Evolutionary conservation across 371 early-diverging fungal genomes (phyloP), one percentile per base, ranked within the genome.

Genomic region (Actinomortierella wolfii): DNA sequence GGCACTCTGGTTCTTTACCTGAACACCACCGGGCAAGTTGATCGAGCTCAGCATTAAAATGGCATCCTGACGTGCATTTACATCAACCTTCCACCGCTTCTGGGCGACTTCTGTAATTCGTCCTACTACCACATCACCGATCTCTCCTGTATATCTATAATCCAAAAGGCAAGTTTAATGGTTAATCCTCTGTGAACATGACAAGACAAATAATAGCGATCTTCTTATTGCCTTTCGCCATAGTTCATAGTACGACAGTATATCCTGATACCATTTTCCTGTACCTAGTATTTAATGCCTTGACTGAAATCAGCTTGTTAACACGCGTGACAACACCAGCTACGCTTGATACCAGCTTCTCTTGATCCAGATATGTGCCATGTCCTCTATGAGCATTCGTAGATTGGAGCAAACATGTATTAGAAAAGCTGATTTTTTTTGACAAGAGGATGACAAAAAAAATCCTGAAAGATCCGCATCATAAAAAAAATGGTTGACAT

Each of bases 121-220:
- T 1, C 99, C 99, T 4, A 99, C 96, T 0, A 99, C 94, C 49
- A 99, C 94, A 83, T 99, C 99, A 51, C 99, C 99, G 62, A 99
- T 94, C 68, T 98, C 96, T 46, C 96, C 96, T 13, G 84, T 84
- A 70, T 93, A 93, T 78, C 89, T 86, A 58, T 20, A 26, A 46
- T 23, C 28, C 29, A 50, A 23, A 50, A 1, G 18, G 14, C 5
- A 29, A 40, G 29, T 51, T 7, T 25, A 52, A 41, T 15, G 21
- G 21, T 8, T 18, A 52, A 8, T 40, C n/a, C n/a, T 18, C 43
- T 18, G 6, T 53, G n/a, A 21, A 9, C 24, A 43, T 14, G 41
- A 1, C 29, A 14, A 24, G 46, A 34, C n/a, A 42, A 23, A 3
- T 23, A 20, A 1, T 14, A 47, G 13, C n/a, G 5, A 47, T n/a